phyloP scores from a whole-genome alignment of 495 filamentous ascomycete genomes.

The Apodospora peruviana region DNA sequence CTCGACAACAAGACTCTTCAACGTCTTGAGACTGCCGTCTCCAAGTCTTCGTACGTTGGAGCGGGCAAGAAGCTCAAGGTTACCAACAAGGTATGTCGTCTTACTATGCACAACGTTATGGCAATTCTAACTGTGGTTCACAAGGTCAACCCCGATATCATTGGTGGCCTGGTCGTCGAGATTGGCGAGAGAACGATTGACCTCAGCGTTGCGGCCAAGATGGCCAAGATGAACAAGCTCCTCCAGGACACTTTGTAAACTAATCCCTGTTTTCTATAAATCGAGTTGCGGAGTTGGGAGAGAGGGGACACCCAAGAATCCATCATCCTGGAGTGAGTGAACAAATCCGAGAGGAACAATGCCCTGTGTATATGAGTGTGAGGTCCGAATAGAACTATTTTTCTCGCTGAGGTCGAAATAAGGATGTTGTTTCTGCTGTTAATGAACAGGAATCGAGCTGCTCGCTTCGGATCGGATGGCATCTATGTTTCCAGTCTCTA shows the following conservation, averaged over 20 bases:
- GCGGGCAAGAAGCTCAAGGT: slow-evolving; percentile 97
- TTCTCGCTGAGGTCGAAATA: too few relatives aligned
- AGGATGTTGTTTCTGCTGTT: too few relatives aligned
- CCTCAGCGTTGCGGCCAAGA: slow-evolving; percentile 88
- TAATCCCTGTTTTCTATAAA: slow-evolving; percentile 24
- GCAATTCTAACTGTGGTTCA: background rate
- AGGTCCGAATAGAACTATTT: too few relatives aligned
- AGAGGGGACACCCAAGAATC: too few relatives aligned
- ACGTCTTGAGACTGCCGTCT: slow-evolving; percentile 79
- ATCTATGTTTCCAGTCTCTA: too few relatives aligned
- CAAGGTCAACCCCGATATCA: slow-evolving; percentile 87
- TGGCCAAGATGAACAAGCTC: slow-evolving; percentile 98
- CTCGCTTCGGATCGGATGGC: too few relatives aligned
- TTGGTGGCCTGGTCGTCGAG: slow-evolving; percentile 91
- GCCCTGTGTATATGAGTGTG: too few relatives aligned
- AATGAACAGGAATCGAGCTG: too few relatives aligned
- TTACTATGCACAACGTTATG: background rate
- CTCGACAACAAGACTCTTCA: slow-evolving; percentile 79
- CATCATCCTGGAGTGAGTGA: too few relatives aligned
- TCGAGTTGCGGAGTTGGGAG: too few relatives aligned
- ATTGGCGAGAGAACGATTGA: slow-evolving; percentile 98
- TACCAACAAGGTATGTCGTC: slow-evolving; percentile 69
- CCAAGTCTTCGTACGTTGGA: slow-evolving; percentile 83
- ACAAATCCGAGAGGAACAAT: too few relatives aligned
- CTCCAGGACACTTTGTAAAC: slow-evolving; percentile 92